Conservation (phyloP, 129 eudicot species). For the Lonicera japonica region DNA sequence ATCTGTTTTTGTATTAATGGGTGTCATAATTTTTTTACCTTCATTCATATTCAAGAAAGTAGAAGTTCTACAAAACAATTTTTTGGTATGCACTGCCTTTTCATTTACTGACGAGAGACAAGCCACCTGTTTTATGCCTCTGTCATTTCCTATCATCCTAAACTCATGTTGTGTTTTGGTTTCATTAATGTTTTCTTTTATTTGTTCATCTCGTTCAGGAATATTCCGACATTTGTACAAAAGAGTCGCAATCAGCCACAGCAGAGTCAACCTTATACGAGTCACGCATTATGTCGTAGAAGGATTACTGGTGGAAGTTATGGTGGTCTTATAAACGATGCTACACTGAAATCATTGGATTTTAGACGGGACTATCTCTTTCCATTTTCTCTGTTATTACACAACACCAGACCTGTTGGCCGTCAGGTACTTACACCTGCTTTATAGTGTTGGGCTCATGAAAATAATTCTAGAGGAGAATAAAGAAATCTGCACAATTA, state of each 20-base stretch:
- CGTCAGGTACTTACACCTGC: conserved; percentile 47
- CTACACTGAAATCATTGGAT: conserved; percentile 60
- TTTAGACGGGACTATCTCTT: conserved; percentile 51
- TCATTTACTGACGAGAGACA: too few relatives aligned
- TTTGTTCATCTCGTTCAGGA: conserved; percentile 38
- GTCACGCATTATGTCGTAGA: conserved; percentile 55
- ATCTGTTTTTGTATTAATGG: not conserved
- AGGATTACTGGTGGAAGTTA: conserved; percentile 66
- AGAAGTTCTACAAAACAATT: too few relatives aligned
- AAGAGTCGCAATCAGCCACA: conserved; percentile 38
- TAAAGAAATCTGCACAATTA: too few relatives aligned
- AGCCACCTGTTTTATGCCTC: not conserved
- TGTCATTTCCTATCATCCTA: not conserved
- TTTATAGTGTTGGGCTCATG: too few relatives aligned
- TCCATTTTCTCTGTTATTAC: conserved; percentile 71
- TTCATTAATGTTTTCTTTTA: not conserved
- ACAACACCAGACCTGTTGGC: conserved; percentile 79
- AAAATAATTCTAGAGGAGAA: too few relatives aligned
- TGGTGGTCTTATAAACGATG: conserved; percentile 64
- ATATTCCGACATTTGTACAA: conserved; percentile 21
- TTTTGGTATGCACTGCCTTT: too few relatives aligned
- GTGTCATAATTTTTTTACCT: not conserved
- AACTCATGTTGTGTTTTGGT: not conserved
- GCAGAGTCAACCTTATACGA: conserved; percentile 40
- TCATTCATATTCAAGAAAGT: not conserved